Evolutionary conservation across 805 yeast species (phyloP), one percentile per base, ranked within the genome.

Genomic region (Saturnispora silvae): DNA sequence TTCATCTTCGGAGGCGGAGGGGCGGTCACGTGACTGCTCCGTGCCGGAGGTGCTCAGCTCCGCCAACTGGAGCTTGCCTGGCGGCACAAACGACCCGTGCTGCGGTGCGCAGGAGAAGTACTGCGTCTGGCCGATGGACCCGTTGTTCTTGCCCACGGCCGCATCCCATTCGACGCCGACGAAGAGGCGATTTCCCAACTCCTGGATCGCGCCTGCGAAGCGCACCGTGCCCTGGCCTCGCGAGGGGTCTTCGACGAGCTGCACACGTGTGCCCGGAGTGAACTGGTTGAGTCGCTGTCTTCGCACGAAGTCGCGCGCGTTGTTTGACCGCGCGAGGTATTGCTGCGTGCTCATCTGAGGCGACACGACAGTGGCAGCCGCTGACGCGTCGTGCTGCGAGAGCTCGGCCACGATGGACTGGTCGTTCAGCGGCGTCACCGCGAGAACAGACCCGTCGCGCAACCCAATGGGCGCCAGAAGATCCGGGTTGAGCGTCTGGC

Each of bases 91-190:
- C 5, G 85, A 75, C 4, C 96, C 96, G 49, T 82, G 77, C 16
- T 68, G 68, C 0, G 49, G 50, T 5, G 51, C 50, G 23, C 85
- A 73, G 4, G 60, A 50, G 52, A 89, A 87, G 45, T 81, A 69
- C 83, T 86, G 25, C 75, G 72, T 28, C n/a, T n/a, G n/a, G n/a
- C n/a, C n/a, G n/a, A n/a, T n/a, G n/a, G n/a, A n/a, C 0, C 97
- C 97, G 51, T 84, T 74, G 50, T 87, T 84, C 54, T 81, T 84
- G 4, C 97, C 97, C 6, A 71, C 69, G 0, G 96, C 89, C 46
- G 81, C 85, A 47, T 82, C 92, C 38, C 86, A 76, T 47, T 78
- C 82, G 3, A 89, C 70, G 0, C 96, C 97, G 22, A 82, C 69
- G 96, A 96, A 89, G 1, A 58, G 46, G 15, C 63, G 69, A 3